Conservation (phyloP, 306 rosid species). For the Cicer pinnatifidum region DNA sequence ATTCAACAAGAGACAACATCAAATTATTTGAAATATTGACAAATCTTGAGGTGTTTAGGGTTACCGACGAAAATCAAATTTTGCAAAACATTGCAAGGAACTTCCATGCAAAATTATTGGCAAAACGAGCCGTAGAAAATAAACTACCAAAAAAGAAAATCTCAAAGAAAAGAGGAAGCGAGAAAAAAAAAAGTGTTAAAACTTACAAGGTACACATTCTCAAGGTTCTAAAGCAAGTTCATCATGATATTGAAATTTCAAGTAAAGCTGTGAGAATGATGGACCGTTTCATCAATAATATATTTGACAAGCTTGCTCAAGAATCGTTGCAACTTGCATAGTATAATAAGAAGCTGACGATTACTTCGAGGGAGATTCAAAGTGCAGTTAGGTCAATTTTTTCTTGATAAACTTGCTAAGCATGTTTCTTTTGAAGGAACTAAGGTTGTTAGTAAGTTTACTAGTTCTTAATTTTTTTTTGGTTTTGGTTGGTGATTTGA, state of each 20-base stretch:
- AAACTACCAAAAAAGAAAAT: too few species aligned
- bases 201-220: constrained; percentile 82
- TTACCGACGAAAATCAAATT: too few species aligned
- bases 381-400: constrained; percentile 71
- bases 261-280: constrained; percentile 80
- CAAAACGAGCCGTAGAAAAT: too few species aligned
- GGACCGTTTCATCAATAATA: constrained; percentile 76
- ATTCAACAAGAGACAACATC: too few species aligned
- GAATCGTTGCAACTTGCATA: constrained; percentile 68
- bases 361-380: constrained; percentile 78
- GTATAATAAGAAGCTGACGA: constrained; percentile 76
- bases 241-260: constrained; percentile 72
- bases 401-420: constrained; percentile 73
- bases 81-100: too few species aligned
- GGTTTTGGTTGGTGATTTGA: too few species aligned
- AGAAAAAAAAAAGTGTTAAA: constrained; percentile 60
- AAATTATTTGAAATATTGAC: too few species aligned
- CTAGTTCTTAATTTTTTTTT: constrained; percentile 44
- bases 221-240: constrained; percentile 77
- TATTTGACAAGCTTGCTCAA: constrained; percentile 79
- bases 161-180: constrained; percentile 66
- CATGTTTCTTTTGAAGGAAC: constrained; percentile 77
- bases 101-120: too few species aligned
- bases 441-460: constrained; percentile 74
- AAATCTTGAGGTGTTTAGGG: too few species aligned